Evolutionary conservation across 2,329 filamentous ascomycete species (phyloP).

Genomic region (Aspergillus ibericus): DNA sequence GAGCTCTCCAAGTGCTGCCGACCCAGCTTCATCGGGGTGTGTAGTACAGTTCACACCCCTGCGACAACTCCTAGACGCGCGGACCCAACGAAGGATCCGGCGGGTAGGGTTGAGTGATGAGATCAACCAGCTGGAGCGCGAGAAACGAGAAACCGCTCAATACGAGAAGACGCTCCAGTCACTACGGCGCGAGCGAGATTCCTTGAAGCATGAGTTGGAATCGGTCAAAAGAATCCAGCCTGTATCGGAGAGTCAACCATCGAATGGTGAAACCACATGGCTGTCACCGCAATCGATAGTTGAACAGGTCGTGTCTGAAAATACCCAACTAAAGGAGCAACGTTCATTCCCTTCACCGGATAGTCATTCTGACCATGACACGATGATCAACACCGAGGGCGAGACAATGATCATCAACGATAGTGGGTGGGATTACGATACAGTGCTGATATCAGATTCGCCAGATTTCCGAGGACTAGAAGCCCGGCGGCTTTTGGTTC

Average conservation of each 20-base stretch:
- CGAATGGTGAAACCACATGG: constrained; percentile 19
- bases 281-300: constrained; percentile 19
- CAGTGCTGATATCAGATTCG: constrained; percentile 33
- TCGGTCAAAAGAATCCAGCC: constrained; percentile 14
- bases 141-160: constrained; percentile 33
- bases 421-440: constrained; percentile 25
- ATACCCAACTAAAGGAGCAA: constrained; percentile 21
- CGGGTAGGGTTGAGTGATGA: constrained; percentile 50
- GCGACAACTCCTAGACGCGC: constrained; percentile 43
- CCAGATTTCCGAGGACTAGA: constrained; percentile 29
- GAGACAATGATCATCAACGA: constrained; percentile 34
- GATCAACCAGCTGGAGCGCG: constrained; percentile 45
- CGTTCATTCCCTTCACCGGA: constrained; percentile 16
- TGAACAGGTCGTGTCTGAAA: constrained; percentile 22
- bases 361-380: constrained; percentile 1
- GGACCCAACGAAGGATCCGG: constrained; percentile 45
- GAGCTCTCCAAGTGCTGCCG: constrained; percentile 22
- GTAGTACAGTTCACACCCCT: constrained; percentile 49
- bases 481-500: constrained; percentile 5
- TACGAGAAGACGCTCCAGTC: constrained; percentile 27
- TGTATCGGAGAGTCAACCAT: constrained; percentile 5
- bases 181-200: constrained; percentile 30
- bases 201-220: constrained; percentile 29
- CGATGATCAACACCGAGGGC: constrained; percentile 9
- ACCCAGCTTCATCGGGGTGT: constrained; percentile 24